Evolutionary conservation across 2,329 filamentous ascomycete species (phyloP).

Genomic region (Phialophora chinensis): DNA sequence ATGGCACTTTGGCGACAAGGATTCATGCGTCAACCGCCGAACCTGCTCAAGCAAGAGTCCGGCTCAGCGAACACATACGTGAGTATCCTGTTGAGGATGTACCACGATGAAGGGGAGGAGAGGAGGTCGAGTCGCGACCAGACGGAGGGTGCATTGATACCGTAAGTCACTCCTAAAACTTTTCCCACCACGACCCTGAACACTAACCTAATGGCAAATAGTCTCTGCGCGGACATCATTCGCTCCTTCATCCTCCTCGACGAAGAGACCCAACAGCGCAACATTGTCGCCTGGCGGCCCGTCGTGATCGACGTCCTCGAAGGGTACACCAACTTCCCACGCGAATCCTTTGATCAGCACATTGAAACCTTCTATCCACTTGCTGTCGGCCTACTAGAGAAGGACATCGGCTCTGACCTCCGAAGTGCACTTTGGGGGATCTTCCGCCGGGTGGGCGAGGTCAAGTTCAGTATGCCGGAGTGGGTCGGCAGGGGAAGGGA

Average conservation of each 20-base stretch:
- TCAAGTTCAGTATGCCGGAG: constrained; percentile 58
- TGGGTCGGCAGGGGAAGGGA: constrained; percentile 33
- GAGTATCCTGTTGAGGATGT: constrained; percentile 95
- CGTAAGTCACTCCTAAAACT: constrained; percentile 55
- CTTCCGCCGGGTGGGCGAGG: constrained; percentile 82
- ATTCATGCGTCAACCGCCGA: constrained; percentile 99
- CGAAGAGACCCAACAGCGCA: constrained; percentile 94
- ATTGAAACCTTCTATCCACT: constrained; percentile 85
- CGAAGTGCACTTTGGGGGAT: constrained; percentile 78
- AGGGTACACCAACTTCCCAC: constrained; percentile 84
- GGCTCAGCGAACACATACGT: constrained; percentile 94
- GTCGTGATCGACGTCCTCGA: constrained; percentile 97
- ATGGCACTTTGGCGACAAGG: constrained; percentile 95
- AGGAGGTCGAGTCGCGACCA: constrained; percentile 78
- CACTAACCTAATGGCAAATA: constrained; percentile 37
- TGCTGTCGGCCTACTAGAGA: constrained; percentile 78
- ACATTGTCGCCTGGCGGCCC: constrained; percentile 95
- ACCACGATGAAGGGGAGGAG: constrained; percentile 84
- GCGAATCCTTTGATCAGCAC: constrained; percentile 78
- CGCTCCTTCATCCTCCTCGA: constrained; percentile 83
- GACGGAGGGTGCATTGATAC: constrained; percentile 89
- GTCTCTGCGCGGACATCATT: constrained; percentile 91
- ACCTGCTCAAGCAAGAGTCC: constrained; percentile 94
- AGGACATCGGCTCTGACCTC: constrained; percentile 81
- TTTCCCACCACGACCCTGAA: neutral